phyloP scores from a whole-genome alignment of 768 basidiomycete genomes.

The Fomitopsis pulvina region DNA sequence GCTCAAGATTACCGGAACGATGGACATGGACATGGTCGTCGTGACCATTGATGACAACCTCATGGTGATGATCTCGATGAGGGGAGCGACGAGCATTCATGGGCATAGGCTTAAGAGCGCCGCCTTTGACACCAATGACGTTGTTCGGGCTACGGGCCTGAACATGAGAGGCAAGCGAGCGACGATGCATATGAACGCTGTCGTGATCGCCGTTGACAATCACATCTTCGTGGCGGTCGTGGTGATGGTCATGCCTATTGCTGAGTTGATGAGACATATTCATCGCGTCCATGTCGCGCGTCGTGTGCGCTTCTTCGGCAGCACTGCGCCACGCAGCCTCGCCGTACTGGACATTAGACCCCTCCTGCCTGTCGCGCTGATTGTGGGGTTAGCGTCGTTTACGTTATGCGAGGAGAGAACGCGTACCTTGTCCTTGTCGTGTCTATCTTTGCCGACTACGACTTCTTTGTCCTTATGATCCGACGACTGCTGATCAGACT shows the following conservation, averaged over 20 bases:
- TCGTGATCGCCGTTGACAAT: constrained; percentile 23
- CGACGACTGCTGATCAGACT: background rate
- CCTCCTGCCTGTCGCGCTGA: constrained; percentile 14
- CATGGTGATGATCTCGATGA: no score
- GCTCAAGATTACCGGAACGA: constrained; percentile 5
- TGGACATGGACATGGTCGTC: constrained; percentile 14
- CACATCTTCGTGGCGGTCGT: constrained; percentile 15
- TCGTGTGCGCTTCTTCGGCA: background rate
- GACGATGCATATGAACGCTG: constrained; percentile 15
- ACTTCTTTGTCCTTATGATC: background rate
- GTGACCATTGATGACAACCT: constrained; percentile 15
- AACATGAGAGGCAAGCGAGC: constrained; percentile 4
- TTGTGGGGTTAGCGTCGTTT: background rate
- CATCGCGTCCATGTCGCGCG: background rate
- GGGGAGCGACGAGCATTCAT: no score
- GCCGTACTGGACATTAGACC: constrained; percentile 10
- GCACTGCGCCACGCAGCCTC: constrained; percentile 6
- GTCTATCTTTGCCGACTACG: background rate
- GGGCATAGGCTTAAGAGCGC: no score
- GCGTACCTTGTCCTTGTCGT: constrained; percentile 2
- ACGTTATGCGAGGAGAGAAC: background rate
- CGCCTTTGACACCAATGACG: constrained; percentile 8
- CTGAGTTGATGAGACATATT: background rate
- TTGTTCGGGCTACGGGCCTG: constrained; percentile 5
- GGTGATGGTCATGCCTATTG: constrained; percentile 14